Evolutionary conservation across 805 yeast species (phyloP).

Genomic region (Sungouiella blattae): DNA sequence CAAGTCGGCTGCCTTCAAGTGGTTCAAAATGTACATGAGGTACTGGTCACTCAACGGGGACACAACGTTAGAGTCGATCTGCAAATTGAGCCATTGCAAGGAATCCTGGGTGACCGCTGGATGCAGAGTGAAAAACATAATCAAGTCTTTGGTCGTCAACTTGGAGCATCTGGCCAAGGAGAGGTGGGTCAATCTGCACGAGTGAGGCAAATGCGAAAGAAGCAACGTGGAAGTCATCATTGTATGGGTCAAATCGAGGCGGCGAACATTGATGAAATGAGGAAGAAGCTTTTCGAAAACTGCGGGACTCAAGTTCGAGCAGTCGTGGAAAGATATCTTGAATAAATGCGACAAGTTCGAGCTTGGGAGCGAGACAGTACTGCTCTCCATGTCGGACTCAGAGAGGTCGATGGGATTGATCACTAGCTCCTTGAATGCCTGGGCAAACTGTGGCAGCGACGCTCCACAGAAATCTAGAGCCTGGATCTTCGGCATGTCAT

Average conservation of each 20-base stretch:
- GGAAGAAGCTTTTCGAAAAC: constrained; percentile 57
- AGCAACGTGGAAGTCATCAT: constrained; percentile 65
- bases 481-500: constrained; percentile 51
- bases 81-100: constrained; percentile 64
- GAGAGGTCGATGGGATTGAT: constrained; percentile 12
- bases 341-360: constrained; percentile 18
- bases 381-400: constrained; percentile 4
- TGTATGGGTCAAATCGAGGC: constrained; percentile 80
- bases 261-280: constrained; percentile 50
- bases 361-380: constrained; percentile 1
- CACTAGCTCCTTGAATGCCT: constrained; percentile 49
- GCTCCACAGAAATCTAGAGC: constrained; percentile 89
- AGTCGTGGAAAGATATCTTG: constrained; percentile 78
- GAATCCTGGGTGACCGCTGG: constrained; percentile 53
- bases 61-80: constrained; percentile 60
- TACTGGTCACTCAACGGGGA: constrained; percentile 53
- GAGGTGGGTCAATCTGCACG: constrained; percentile 67
- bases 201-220: constrained; percentile 45
- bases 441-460: constrained; percentile 57
- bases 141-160: constrained; percentile 66
- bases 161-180: constrained; percentile 55
- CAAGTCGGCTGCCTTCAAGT: constrained; percentile 43
- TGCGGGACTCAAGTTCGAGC: constrained; percentile 68
- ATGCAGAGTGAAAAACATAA: constrained; percentile 67
- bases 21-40: constrained; percentile 41